Percentiles rank a stretch among this genome's conserved stretches.
Evolutionary conservation across 768 basidiomycete species (phyloP).

Genomic region (Hirschioporus abietinus): DNA sequence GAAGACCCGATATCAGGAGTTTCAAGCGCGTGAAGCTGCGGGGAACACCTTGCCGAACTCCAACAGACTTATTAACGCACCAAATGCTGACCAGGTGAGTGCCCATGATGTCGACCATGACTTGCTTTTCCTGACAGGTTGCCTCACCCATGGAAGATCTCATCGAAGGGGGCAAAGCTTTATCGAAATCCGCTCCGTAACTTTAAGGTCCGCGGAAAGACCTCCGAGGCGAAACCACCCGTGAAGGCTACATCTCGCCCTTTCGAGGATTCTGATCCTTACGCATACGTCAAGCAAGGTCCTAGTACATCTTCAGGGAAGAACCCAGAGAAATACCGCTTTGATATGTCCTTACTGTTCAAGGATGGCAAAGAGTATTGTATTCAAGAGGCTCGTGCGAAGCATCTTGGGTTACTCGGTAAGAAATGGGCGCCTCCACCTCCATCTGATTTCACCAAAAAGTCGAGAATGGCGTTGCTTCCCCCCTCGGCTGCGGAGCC

Average conservation of each 20-base stretch:
- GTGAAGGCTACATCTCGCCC: background rate
- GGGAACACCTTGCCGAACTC: constrained; percentile 12
- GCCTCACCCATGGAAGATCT: constrained; percentile 17
- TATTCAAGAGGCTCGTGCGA: constrained; percentile 76
- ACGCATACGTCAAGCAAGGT: constrained; percentile 70
- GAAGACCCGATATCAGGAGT: constrained; percentile 76
- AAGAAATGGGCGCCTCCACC: constrained; percentile 75
- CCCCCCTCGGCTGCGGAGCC: constrained; percentile 44
- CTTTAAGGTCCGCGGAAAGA: background rate
- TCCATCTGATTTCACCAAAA: constrained; percentile 40
- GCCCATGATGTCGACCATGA: constrained; percentile 13
- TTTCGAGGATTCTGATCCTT: constrained; percentile 31
- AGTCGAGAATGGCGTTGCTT: constrained; percentile 22
- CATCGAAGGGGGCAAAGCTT: background rate
- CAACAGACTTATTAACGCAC: background rate
- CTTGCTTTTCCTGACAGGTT: constrained; percentile 21
- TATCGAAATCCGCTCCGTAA: background rate
- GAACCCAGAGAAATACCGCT: constrained; percentile 65
- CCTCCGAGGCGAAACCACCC: background rate
- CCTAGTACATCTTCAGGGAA: constrained; percentile 48
- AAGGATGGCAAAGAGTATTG: constrained; percentile 83
- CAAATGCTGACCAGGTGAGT: background rate
- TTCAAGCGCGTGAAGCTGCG: constrained; percentile 48
- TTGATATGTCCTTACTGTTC: constrained; percentile 64
- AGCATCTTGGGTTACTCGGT: constrained; percentile 74